Percentiles rank a stretch among this genome's conserved stretches.
These are phyloP conservation scores for Alternaria dauci DNA, from an alignment of 2,329 filamentous ascomycete genomes.

Conservation along the genomic window DNA sequence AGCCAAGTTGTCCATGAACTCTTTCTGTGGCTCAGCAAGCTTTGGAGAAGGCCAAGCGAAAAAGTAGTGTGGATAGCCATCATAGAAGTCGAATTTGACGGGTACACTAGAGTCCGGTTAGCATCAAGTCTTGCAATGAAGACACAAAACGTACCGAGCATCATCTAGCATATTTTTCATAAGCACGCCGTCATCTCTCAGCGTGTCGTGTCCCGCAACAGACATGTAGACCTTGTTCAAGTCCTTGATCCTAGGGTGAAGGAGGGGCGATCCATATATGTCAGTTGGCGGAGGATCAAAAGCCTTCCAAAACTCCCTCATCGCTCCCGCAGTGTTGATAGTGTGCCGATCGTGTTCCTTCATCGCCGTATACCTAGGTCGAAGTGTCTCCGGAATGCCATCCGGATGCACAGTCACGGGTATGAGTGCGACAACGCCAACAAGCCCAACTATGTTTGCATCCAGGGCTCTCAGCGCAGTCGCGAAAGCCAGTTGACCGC, in stretches of 20 bases:
- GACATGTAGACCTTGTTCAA: slow-evolving; percentile 46
- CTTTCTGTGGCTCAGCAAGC: slow-evolving; percentile 33
- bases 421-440: slow-evolving; percentile 51
- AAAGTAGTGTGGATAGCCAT: slow-evolving; percentile 50
- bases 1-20: slow-evolving; percentile 34
- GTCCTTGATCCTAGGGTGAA: slow-evolving; percentile 40
- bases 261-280: slow-evolving; percentile 43
- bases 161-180: slow-evolving; percentile 43
- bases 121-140: not conserved
- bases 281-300: slow-evolving; percentile 44
- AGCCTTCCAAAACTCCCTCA: slow-evolving; percentile 48
- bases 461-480: slow-evolving; percentile 51
- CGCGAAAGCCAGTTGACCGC: slow-evolving; percentile 50
- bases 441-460: slow-evolving; percentile 45
- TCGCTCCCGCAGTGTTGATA: slow-evolving; percentile 47
- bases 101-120: slow-evolving; percentile 38
- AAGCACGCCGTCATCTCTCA: slow-evolving; percentile 47
- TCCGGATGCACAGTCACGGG: slow-evolving; percentile 51
- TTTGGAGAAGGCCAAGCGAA: slow-evolving; percentile 48
- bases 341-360: slow-evolving; percentile 50
- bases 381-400: slow-evolving; percentile 48
- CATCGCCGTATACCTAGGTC: slow-evolving; percentile 46
- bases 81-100: slow-evolving; percentile 43
- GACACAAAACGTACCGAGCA: slow-evolving; percentile 28
- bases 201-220: slow-evolving; percentile 44